A percentile compares a stretch with the other conserved stretches of the same genome.
Conservation (phyloP, 2,329 filamentous ascomycete genomes). For the Aspergillus sp. region DNA sequence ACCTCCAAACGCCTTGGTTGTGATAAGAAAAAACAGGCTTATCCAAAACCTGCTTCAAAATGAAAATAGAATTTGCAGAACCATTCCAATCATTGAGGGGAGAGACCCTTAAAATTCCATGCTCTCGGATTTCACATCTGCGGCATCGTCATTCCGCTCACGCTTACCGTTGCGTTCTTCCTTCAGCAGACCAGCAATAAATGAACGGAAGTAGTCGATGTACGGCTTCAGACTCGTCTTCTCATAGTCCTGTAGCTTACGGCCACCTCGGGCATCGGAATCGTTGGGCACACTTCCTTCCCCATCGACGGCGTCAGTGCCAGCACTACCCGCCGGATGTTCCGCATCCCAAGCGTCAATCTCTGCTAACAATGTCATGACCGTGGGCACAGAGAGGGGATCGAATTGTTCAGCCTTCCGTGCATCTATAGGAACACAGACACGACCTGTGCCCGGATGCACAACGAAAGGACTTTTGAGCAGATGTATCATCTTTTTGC, state of each 20-base stretch:
- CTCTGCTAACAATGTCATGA: conserved; percentile 73
- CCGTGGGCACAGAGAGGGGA: conserved; percentile 81
- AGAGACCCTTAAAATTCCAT: conserved; percentile 59
- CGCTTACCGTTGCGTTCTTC: conserved; percentile 58
- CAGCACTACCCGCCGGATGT: conserved; percentile 21
- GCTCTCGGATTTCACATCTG: conserved; percentile 40
- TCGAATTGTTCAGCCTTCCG: conserved; percentile 74
- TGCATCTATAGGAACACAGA: conserved; percentile 92
- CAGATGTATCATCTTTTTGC: conserved; percentile 96
- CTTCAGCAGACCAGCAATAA: conserved; percentile 73
- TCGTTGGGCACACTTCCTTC: conserved; percentile 26
- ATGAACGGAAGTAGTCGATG: conserved; percentile 79
- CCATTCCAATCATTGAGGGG: background rate
- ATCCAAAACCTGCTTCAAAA: conserved; percentile 1
- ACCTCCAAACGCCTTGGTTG: no score
- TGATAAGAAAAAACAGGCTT: no score
- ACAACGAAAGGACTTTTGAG: conserved; percentile 96
- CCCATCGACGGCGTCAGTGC: conserved; percentile 41
- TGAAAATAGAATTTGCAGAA: no score
- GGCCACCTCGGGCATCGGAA: conserved; percentile 28
- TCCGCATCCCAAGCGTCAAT: conserved; percentile 72
- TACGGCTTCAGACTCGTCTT: conserved; percentile 95
- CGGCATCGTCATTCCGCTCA: conserved; percentile 46
- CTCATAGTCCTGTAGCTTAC: conserved; percentile 77
- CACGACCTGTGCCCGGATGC: conserved; percentile 86